A percentile compares a stretch with the other conserved stretches of the same genome.
Conservation (phyloP, 2,329 filamentous ascomycete species). For the Epichloe baconii region DNA sequence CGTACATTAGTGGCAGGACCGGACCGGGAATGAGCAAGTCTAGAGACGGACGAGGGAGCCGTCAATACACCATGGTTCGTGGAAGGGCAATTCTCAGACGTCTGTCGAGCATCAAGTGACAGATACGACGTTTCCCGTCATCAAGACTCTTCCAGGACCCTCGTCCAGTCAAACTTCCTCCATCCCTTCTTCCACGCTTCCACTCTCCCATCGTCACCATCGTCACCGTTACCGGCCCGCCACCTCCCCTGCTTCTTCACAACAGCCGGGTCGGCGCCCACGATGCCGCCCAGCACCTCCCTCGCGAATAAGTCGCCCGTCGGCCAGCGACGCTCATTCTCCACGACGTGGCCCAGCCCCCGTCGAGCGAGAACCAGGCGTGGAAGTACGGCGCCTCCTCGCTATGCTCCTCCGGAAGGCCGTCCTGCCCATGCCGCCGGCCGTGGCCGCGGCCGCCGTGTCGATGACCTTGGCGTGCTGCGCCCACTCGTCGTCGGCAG, state of each 20-base stretch:
- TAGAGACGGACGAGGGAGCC: too few relatives aligned
- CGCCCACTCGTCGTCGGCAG: constrained; percentile 82
- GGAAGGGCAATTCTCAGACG: too few relatives aligned
- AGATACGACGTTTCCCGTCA: too few relatives aligned
- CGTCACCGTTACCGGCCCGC: constrained; percentile 24
- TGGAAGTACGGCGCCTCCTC: constrained; percentile 99
- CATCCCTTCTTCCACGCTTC: constrained; percentile 74
- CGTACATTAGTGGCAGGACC: too few relatives aligned
- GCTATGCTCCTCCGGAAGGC: constrained; percentile 75
- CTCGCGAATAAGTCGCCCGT: constrained; percentile 83
- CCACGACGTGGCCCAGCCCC: constrained; percentile 82
- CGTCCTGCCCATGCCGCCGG: constrained; percentile 56
- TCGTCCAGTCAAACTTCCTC: constrained; percentile 84
- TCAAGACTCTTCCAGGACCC: constrained; percentile 33
- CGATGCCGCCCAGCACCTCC: constrained; percentile 84
- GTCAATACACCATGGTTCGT: too few relatives aligned
- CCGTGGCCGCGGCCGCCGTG: constrained; percentile 48
- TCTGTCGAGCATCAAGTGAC: too few relatives aligned
- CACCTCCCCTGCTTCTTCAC: constrained; percentile 87
- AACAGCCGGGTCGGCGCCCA: constrained; percentile 68
- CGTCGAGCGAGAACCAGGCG: constrained; percentile 87
- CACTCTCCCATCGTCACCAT: constrained; percentile 32
- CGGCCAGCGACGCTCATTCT: constrained; percentile 77
- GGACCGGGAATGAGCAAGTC: too few relatives aligned
- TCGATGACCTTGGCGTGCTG: constrained; percentile 94